These are phyloP conservation scores for Tylopilus sp. DNA, from an alignment of 1,284 basidiomycete species.

Conservation along the genomic window DNA sequence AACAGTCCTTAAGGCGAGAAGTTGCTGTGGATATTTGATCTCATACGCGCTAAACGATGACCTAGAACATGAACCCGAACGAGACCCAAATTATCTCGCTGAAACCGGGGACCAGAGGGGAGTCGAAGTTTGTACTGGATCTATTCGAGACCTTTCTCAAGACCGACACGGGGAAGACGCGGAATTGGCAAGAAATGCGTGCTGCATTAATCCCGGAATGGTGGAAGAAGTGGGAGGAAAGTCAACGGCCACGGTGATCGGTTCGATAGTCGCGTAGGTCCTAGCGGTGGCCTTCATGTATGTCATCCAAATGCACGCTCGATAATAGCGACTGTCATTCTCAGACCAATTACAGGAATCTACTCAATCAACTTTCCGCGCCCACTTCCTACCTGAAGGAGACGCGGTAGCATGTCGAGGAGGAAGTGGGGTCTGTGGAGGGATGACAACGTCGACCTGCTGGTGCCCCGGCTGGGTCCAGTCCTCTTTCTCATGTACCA, in stretches of 20 bases:
- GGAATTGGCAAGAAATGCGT: constrained; percentile 27
- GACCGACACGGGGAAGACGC: constrained; percentile 19
- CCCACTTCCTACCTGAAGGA: constrained; percentile 59
- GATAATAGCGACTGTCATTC: constrained; percentile 16
- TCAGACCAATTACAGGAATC: constrained; percentile 13
- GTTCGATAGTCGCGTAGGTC: constrained; percentile 4
- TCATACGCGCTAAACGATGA: constrained; percentile 3
- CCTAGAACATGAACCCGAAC: constrained; percentile 20
- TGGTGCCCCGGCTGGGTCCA: constrained; percentile 30
- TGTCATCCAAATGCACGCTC: too few relatives aligned
- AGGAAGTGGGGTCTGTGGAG: constrained; percentile 38
- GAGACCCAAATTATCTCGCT: constrained; percentile 16
- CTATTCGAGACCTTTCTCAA: constrained; percentile 30
- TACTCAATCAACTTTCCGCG: constrained; percentile 62
- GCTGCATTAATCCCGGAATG: constrained; percentile 23
- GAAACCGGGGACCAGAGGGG: constrained; percentile 8
- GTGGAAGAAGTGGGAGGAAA: constrained; percentile 32
- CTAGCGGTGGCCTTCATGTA: too few relatives aligned
- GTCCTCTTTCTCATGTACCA: constrained; percentile 29
- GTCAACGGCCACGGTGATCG: constrained; percentile 15
- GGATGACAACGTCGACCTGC: constrained; percentile 42
- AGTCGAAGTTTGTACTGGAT: constrained; percentile 19
- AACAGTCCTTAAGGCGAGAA: constrained; percentile 25
- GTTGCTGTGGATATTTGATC: not conserved
- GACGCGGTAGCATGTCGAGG: constrained; percentile 36